Base-by-base conservation (phyloP, 1,139 yeast genomes). In the Casaregolazyma suthepensis region DNA sequence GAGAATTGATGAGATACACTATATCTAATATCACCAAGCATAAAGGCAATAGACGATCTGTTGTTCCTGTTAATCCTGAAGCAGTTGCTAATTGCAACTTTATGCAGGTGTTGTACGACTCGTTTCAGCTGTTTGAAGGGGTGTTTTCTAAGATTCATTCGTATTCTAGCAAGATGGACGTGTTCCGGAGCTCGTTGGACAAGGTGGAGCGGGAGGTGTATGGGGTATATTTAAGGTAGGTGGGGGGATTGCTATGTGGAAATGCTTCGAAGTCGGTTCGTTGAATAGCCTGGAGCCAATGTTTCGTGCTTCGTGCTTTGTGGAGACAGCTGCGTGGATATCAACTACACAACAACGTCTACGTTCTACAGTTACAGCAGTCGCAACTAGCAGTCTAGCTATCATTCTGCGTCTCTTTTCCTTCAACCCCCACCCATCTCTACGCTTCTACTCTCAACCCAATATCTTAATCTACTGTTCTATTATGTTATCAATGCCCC, bases 1-100 rank as follows among this genome's bases (percentile, higher is more conserved):
- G 78, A 0, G 78, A 75, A 53, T 63, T 75, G 31, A 74, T 75
- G 78, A 57, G 76, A 40, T 70, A 65, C 53, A 67, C 73, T 9
- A 69, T 72, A 12, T 56, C 58, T 12, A 61, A 64, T 43, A 44
- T 57, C 7, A 48, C 55, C 7, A 40, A 37, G 10, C 50, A 48
- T n/a, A 42, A 45, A 18, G 35, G 19, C 43, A 49, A 42, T 19
- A 44, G 50, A 38, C 43, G 35, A 19, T 5, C 43, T 9, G n/a
- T 13, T 10, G 45, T 23, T 2, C 10, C 19, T 9, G 45, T 43
- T 12, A 40, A 23, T 5, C 43, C 49, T 5, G 56, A 59, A 18
- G 57, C 61, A 1, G 29, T 26, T 26, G 53, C 54, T 18, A 62
- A 61, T 35, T 44, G 52, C 38, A 43, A 44, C 15, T 53, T 58